phyloP scores from a whole-genome alignment of 441 rosid genomes.

The Sinapis alba region DNA sequence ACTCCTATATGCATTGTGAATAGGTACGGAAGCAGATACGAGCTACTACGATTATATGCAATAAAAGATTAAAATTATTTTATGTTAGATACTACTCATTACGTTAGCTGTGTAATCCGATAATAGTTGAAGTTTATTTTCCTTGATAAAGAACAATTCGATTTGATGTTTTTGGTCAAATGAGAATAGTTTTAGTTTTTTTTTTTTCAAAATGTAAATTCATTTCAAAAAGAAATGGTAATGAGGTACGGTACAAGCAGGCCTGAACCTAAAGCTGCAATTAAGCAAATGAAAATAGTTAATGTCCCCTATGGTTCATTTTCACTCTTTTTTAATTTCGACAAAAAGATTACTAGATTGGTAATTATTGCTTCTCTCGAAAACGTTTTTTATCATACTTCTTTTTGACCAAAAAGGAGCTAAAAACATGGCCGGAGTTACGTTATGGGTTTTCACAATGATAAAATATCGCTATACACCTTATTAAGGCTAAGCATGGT shows the following conservation, averaged over 20 bases:
- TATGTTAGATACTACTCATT: not conserved
- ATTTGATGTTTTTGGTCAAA: slow-evolving; percentile 20
- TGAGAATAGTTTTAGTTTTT: slow-evolving; percentile 8
- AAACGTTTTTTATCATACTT: slow-evolving; percentile 23
- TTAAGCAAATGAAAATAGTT: slow-evolving; percentile 21
- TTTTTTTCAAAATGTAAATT: no score
- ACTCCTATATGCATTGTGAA: slow-evolving; percentile 19
- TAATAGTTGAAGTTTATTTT: not conserved
- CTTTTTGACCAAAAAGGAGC: slow-evolving; percentile 19
- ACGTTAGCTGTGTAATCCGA: not conserved
- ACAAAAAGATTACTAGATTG: slow-evolving; percentile 12
- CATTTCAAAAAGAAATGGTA: not conserved
- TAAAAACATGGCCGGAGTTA: slow-evolving; percentile 8
- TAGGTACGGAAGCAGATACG: slow-evolving; percentile 5
- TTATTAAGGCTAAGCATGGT: not conserved
- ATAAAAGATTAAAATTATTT: not conserved
- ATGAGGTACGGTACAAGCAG: not conserved
- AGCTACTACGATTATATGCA: not conserved
- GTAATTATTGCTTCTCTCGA: slow-evolving; percentile 5
- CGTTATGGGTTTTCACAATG: not conserved
- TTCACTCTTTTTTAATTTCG: not conserved
- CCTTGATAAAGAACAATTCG: not conserved
- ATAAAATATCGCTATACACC: not conserved
- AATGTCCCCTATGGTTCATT: slow-evolving; percentile 4
- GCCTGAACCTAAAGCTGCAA: not conserved